Conservation (phyloP, 805 yeast genomes). For the Tetrapisispora iriomotensis region DNA sequence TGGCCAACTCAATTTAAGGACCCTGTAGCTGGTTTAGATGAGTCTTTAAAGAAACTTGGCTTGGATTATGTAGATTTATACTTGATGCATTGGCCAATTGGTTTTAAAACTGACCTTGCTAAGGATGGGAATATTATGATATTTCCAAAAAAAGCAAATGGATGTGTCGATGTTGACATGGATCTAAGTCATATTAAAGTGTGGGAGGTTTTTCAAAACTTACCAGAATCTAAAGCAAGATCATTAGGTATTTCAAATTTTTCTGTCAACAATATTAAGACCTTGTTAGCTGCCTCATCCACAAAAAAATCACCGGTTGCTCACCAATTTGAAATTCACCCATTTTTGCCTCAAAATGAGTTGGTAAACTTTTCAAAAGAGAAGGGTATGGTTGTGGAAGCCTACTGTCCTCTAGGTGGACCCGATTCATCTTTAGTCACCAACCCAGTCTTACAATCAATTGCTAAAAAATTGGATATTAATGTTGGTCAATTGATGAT, state of each 20-base stretch:
- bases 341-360: constrained; percentile 55
- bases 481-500: constrained; percentile 47
- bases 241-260: constrained; percentile 55
- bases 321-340: constrained; percentile 65
- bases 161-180: constrained; percentile 26
- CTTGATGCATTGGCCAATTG: constrained; percentile 74
- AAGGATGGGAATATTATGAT: constrained; percentile 27
- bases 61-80: constrained; percentile 69
- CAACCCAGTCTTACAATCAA: constrained; percentile 37
- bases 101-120: constrained; percentile 32
- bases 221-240: constrained; percentile 38
- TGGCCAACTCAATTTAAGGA: constrained; percentile 47
- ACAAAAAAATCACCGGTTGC: constrained; percentile 44
- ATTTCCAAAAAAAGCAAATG: constrained; percentile 29
- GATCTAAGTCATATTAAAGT: constrained; percentile 40
- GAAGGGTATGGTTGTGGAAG: constrained; percentile 44
- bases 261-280: constrained; percentile 31
- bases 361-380: constrained; percentile 42
- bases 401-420: constrained; percentile 58
- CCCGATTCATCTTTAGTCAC: constrained; percentile 54
- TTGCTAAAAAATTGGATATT: constrained; percentile 49
- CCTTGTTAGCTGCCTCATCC: constrained; percentile 35
- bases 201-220: constrained; percentile 50
- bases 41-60: constrained; percentile 49
- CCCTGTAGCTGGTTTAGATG: constrained; percentile 44